Evolutionary conservation across 768 basidiomycete species (phyloP), one percentile per base, ranked within the genome.

Genomic region (Sporobolomyces phaffii): DNA sequence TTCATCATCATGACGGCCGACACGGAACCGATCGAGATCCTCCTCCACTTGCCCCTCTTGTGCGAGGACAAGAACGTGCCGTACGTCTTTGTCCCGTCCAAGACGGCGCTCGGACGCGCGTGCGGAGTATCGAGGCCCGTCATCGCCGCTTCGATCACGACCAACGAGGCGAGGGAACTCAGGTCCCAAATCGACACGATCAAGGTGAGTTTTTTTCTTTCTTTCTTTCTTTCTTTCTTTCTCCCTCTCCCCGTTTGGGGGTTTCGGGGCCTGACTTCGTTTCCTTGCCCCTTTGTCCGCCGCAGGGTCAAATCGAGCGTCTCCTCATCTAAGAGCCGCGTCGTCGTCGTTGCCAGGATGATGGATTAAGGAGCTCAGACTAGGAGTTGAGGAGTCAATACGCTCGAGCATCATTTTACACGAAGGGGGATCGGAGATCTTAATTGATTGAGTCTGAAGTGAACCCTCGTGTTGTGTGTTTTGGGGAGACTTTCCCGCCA

Each of bases 11-110:
- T 99, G 79, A 96, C 96, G 60, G 80, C 80, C 76, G 92, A 99
- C 76, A 97, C 94, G 34, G 93, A 98, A 78, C 96, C 96, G 51
- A 83, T 99, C 74, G 96, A 98, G 69, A 99, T 99, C 78, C 81
- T 99, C 60, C 84, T 99, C 69, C 96, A 99, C 79, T 86, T 99
- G 34, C 96, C 96, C 41, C 83, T 99, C 66, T 83, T 99, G 31
- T 99, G 96, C 76, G 96, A 99, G 79, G 96, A 99, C 81, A 99
- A 99, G 85, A 90, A 87, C 63, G 69, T 72, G 38, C 68, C 72
- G 36, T 99, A 98, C 79, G 82, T 98, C 75, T 98, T 97, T 79
- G 82, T 99, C 51, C 91, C 89, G 31, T 89, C 87, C 64, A 98
- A 98, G 81, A 91, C 91, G 61, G 92, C 94, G 26, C 83, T 99